Base-by-base conservation (phyloP, 2,329 filamentous ascomycete genomes). In the Diaporthe citri region DNA sequence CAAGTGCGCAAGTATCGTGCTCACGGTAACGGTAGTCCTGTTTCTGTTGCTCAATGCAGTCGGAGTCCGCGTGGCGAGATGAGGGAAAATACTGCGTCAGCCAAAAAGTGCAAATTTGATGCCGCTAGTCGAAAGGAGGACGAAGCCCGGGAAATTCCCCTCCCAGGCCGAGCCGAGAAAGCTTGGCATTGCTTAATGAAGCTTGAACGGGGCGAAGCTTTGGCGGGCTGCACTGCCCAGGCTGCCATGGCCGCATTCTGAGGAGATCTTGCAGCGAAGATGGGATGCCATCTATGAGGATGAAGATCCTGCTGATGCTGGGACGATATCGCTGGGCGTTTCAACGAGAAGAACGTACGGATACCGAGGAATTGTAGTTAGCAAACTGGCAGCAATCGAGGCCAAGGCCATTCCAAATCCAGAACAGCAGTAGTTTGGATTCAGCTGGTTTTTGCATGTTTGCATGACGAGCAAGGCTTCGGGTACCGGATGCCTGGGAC, bases 151-250 rank as follows among this genome's bases (percentile, higher is more conserved):
- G 31, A 7, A 28, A 39, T 52, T 31, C 22, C 64, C 13, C 36
- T 28, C 39, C 51, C 17, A 57, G 25, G n/a, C 9, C 39, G 51
- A 59, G 67, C 72, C 72, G 48, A 56, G 60, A 73, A 73, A 48
- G 60, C 60, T 73, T 70, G 62, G 72, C 72, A 25, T 39, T 59
- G 62, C 51, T 70, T 73, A 43, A 55, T 41, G 57, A 52, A 59
- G 43, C 46, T 52, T 43, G 28, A 62, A 72, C 4, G 43, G 69
- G 69, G 69, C 69, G 59, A 48, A 25, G 56, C 56, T 34, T 52
- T 72, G 34, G 34, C 51, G 34, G 20, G 62, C 43, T 67, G 62
- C 62, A 34, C 31, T 51, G 62, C 62, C 62, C 43, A 66, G 62
- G 62, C 62, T 66, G 62, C 43, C 62, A 48, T 34, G 60, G 17